Evolutionary conservation across 768 basidiomycete genomes (phyloP).

Genomic region (Termitomyces sp.): DNA sequence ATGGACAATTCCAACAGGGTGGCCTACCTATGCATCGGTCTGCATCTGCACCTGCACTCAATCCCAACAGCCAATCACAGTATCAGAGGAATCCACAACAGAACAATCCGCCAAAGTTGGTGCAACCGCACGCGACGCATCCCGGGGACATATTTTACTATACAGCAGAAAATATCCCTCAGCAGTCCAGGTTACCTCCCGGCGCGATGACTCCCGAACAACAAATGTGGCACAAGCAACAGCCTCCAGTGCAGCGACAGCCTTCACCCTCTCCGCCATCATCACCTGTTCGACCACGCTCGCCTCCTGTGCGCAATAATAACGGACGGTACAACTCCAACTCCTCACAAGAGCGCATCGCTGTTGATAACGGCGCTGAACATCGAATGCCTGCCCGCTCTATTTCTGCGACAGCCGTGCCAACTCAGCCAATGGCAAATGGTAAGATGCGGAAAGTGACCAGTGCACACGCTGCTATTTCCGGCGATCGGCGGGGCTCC

Average conservation of each 20-base stretch:
- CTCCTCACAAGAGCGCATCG: conserved; percentile 32
- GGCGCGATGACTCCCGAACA: conserved; percentile 59
- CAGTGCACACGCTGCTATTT: conserved; percentile 58
- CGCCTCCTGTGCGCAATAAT: conserved; percentile 42
- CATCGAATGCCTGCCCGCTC: conserved; percentile 61
- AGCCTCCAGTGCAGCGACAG: conserved; percentile 25
- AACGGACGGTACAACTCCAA: conserved; percentile 25
- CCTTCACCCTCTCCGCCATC: conserved; percentile 24
- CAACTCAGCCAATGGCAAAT: conserved; percentile 36
- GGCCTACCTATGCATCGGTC: conserved; percentile 19
- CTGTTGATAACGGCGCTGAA: conserved; percentile 17
- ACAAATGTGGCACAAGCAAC: conserved; percentile 21
- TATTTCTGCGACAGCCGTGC: conserved; percentile 60
- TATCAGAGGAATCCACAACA: conserved; percentile 28
- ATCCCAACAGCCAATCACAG: conserved; percentile 23
- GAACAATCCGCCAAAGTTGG: conserved; percentile 17
- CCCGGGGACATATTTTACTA: conserved; percentile 36
- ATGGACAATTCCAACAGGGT: conserved; percentile 30
- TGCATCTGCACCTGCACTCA: conserved; percentile 19
- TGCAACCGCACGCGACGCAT: conserved; percentile 25
- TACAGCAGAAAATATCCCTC: conserved; percentile 28
- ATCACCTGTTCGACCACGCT: conserved; percentile 41
- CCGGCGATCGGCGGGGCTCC: conserved; percentile 31
- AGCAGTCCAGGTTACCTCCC: conserved; percentile 46
- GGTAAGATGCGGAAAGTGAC: conserved; percentile 60